These are phyloP conservation scores for Taphrina populina DNA, from an alignment of 1,139 yeast genomes.

Conservation along the genomic window DNA sequence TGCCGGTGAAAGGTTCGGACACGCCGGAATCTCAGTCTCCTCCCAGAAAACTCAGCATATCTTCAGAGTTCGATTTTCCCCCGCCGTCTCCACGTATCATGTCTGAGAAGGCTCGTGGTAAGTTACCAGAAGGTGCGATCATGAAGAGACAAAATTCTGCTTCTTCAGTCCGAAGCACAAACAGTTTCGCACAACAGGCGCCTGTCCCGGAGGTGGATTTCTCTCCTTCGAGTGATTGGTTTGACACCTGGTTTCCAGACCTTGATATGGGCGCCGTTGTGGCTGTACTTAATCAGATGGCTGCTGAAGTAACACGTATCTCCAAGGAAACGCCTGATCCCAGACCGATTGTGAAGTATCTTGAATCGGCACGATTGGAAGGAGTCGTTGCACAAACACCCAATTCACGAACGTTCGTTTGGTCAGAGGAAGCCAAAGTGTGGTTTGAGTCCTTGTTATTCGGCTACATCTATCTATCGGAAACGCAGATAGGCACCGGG, in stretches of 20 bases:
- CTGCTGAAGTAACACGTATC: constrained; percentile 22
- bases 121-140: constrained; percentile 51
- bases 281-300: constrained; percentile 30
- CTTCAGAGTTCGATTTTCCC: constrained; percentile 13
- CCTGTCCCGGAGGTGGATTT: constrained; percentile 18
- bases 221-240: constrained; percentile 37
- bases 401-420: constrained; percentile 56
- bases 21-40: neutral
- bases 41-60: constrained; percentile 4
- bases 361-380: constrained; percentile 23
- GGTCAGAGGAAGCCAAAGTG: constrained; percentile 66
- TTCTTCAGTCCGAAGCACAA: constrained; percentile 5
- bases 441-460: constrained; percentile 75
- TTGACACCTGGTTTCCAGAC: constrained; percentile 36
- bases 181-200: constrained; percentile 7
- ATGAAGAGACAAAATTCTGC: constrained; percentile 34
- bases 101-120: constrained; percentile 61
- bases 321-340: constrained; percentile 24
- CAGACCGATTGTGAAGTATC: constrained; percentile 26
- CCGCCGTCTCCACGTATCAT: constrained; percentile 56
- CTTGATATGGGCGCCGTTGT: constrained; percentile 35
- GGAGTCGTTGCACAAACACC: constrained; percentile 43
- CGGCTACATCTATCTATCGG: constrained; percentile 59
- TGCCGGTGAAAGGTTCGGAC: no score
- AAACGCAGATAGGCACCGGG: constrained; percentile 37